phyloP scores from a whole-genome alignment of 2,329 filamentous ascomycete species.

The Fusarium citri region DNA sequence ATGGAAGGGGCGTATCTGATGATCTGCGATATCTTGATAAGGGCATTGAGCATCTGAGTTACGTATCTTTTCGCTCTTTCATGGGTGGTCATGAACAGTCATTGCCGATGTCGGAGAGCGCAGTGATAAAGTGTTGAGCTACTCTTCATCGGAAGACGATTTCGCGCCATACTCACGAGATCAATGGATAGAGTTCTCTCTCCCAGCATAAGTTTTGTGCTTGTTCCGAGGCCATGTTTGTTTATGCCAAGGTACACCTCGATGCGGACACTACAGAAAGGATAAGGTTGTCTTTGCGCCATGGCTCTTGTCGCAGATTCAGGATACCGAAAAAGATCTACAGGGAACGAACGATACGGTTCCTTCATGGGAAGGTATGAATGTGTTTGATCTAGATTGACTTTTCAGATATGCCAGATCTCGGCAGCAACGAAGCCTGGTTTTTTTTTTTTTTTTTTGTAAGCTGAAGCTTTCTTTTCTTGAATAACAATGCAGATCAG shows the following conservation, averaged over 20 bases:
- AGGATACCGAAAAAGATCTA: not conserved
- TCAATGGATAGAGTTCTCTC: not conserved
- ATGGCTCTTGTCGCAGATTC: not conserved
- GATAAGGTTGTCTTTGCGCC: not conserved
- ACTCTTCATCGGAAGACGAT: not conserved
- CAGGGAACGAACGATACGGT: not conserved
- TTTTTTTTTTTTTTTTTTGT: not conserved
- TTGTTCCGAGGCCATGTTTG: not conserved
- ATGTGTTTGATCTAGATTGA: not conserved
- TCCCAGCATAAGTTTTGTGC: not conserved
- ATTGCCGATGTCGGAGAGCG: constrained; percentile 19
- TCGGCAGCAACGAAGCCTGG: not conserved
- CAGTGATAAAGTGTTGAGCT: not conserved
- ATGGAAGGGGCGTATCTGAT: not conserved
- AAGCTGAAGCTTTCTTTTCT: constrained; percentile 25
- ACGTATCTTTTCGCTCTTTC: constrained; percentile 2
- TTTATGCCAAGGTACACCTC: not conserved
- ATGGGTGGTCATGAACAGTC: not conserved
- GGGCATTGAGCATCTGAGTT: not conserved
- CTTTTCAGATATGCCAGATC: not conserved
- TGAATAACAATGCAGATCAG: constrained; percentile 19
- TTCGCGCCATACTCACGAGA: not conserved
- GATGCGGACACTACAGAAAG: not conserved
- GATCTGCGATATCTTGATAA: not conserved
- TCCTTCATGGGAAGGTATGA: not conserved